phyloP scores from a whole-genome alignment of 495 filamentous ascomycete genomes.

The Penicillium chermesinum region DNA sequence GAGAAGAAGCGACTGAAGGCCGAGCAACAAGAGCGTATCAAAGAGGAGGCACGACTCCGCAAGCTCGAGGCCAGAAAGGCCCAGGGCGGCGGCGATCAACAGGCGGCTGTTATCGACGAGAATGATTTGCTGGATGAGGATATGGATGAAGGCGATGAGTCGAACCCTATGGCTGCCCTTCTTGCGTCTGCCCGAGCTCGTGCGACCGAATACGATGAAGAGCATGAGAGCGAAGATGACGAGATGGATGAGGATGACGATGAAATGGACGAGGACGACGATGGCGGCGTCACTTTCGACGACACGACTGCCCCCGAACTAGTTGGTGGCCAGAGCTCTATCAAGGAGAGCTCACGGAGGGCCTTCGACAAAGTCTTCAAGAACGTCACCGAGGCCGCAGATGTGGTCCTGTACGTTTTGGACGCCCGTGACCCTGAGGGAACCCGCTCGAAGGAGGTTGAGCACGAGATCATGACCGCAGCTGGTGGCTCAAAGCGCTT shows the following conservation, averaged over 20 bases:
- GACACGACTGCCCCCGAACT: constrained; percentile 22
- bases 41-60: constrained; percentile 65
- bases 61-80: constrained; percentile 41
- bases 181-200: constrained; percentile 85
- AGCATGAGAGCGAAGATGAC: constrained; percentile 50
- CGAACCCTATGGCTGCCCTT: constrained; percentile 88
- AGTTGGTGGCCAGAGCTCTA: constrained; percentile 24
- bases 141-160: constrained; percentile 54
- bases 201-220: constrained; percentile 69
- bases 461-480: constrained; percentile 82
- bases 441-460: constrained; percentile 84
- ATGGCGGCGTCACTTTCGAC: constrained; percentile 25
- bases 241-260: constrained; percentile 54
- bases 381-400: constrained; percentile 80
- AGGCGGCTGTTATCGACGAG: constrained; percentile 37
- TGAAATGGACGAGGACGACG: constrained; percentile 52
- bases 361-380: constrained; percentile 96
- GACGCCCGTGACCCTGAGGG: constrained; percentile 91
- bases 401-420: constrained; percentile 91
- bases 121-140: constrained; percentile 50
- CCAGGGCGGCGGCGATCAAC: constrained; percentile 19
- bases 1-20: constrained; percentile 72
- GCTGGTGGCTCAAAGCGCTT: constrained; percentile 78
- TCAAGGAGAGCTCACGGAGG: constrained; percentile 71
- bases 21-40: constrained; percentile 66